A percentile compares a stretch with the other conserved stretches of the same genome.
Evolutionary conservation across 2,329 filamentous ascomycete genomes (phyloP).

Genomic region (Seiridium cupressi): DNA sequence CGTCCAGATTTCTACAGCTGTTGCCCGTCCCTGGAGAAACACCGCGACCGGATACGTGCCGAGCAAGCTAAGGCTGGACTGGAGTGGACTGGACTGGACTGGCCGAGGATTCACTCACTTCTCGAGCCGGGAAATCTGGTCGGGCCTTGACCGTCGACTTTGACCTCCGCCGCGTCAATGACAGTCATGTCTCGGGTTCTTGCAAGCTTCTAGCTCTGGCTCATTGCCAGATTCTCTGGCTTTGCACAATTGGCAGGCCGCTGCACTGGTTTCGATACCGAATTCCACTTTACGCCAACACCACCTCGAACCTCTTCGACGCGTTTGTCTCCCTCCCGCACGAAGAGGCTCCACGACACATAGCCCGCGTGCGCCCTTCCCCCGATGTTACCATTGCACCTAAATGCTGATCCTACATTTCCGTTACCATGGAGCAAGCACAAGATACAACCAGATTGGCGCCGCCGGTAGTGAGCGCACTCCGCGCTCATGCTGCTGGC

Average conservation of each 20-base stretch:
- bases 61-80: neutral
- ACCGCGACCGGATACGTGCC: no score
- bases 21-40: no score
- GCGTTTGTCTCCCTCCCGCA: slow-evolving; percentile 22
- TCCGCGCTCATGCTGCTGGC: slow-evolving; percentile 47
- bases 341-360: slow-evolving; percentile 12
- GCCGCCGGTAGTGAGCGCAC: slow-evolving; percentile 51
- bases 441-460: slow-evolving; percentile 42
- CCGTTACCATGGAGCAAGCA: slow-evolving; percentile 46
- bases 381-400: slow-evolving; percentile 34
- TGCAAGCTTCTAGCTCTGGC: slow-evolving; percentile 37
- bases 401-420: slow-evolving; percentile 23
- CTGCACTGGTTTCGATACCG: slow-evolving; percentile 6
- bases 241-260: slow-evolving; percentile 16
- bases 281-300: slow-evolving; percentile 17
- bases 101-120: neutral
- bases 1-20: no score
- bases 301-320: slow-evolving; percentile 14
- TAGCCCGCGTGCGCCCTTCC: neutral
- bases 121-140: slow-evolving; percentile 17
- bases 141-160: slow-evolving; percentile 12
- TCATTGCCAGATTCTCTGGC: slow-evolving; percentile 33
- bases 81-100: neutral
- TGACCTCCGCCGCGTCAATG: slow-evolving; percentile 15
- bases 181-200: slow-evolving; percentile 36